These are phyloP conservation scores for Phytophthora brassicae DNA, from an alignment of 352 stramenopile species.

Conservation along the genomic window DNA sequence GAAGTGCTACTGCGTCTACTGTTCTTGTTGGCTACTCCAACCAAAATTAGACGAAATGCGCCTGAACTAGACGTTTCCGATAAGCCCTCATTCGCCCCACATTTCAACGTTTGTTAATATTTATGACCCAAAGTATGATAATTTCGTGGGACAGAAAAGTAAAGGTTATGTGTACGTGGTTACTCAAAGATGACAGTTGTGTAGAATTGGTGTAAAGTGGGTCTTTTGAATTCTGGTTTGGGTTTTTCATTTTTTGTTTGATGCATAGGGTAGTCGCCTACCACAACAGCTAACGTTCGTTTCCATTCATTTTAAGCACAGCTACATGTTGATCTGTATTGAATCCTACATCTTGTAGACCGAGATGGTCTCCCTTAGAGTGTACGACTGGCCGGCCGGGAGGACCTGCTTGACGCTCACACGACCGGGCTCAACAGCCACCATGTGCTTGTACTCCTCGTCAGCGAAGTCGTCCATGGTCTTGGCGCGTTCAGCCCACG, in stretches of 20 bases:
- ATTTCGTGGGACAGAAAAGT: no score
- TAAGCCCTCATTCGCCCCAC: no score
- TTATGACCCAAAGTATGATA: no score
- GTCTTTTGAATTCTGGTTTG: not conserved
- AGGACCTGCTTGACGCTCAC: not conserved
- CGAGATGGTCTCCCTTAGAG: not conserved
- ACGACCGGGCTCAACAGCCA: not conserved
- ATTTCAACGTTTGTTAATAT: no score
- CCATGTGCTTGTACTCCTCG: not conserved
- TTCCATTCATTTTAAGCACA: slow-evolving; percentile 20
- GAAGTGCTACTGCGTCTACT: no score
- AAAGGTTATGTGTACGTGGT: no score
- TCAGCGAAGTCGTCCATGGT: not conserved
- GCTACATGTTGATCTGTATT: slow-evolving; percentile 10
- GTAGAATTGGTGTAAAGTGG: not conserved
- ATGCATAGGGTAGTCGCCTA: not conserved
- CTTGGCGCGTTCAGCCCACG: not conserved
- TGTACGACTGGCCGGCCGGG: not conserved
- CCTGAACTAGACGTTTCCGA: no score
- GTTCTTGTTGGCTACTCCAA: no score
- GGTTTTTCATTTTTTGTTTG: not conserved
- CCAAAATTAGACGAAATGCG: no score
- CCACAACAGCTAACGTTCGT: not conserved
- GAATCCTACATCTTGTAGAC: not conserved
- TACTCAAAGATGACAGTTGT: no score